A percentile compares a stretch with the other conserved stretches of the same genome.
Evolutionary conservation across 2,329 filamentous ascomycete genomes (phyloP).

Genomic region (Phoma herbarum): DNA sequence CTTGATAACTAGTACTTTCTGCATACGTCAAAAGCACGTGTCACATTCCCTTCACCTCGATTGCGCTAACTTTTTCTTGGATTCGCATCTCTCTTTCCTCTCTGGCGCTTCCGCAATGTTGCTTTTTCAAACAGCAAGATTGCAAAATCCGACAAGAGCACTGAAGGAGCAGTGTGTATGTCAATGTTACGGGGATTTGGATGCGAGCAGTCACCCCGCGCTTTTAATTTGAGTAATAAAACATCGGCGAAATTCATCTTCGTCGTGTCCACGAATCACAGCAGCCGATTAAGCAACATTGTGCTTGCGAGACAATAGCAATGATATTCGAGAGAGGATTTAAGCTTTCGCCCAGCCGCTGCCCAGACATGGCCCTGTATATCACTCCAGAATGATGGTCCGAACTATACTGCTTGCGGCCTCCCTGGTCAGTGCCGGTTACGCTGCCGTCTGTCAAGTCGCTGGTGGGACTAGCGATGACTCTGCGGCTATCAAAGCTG

Average conservation of each 20-base stretch:
- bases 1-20: too few relatives aligned
- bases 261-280: slow-evolving; percentile 1
- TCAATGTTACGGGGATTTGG: background rate
- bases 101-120: too few relatives aligned
- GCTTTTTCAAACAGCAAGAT: too few relatives aligned
- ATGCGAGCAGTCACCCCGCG: background rate
- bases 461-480: slow-evolving; percentile 58
- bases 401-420: background rate
- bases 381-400: background rate
- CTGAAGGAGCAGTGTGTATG: background rate
- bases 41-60: too few relatives aligned
- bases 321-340: background rate
- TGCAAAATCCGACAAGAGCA: too few relatives aligned
- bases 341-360: slow-evolving; percentile 15
- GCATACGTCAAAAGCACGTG: too few relatives aligned
- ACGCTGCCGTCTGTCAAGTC: slow-evolving; percentile 28
- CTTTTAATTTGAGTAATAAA: background rate
- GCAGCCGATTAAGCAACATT: background rate
- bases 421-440: background rate
- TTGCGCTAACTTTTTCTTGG: too few relatives aligned
- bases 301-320: background rate
- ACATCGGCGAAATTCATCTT: background rate
- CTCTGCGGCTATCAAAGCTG: slow-evolving; percentile 61
- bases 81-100: too few relatives aligned
- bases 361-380: slow-evolving; percentile 5